phyloP scores from a whole-genome alignment of 768 basidiomycete species.

The Boletus pseudopeckii region DNA sequence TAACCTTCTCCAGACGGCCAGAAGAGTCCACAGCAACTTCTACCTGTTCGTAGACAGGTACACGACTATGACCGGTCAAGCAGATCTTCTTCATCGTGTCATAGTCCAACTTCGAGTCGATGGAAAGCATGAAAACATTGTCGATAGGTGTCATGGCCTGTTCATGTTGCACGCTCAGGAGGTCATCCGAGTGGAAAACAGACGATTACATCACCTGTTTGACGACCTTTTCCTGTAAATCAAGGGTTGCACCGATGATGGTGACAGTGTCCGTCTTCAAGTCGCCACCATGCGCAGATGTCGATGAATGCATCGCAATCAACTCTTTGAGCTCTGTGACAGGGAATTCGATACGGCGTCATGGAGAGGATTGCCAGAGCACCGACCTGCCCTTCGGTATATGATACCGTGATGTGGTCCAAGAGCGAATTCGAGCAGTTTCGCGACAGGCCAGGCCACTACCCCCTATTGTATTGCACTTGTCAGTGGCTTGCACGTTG shows the following conservation, averaged over 20 bases:
- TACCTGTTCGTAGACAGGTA: constrained; percentile 79
- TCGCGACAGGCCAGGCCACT: constrained; percentile 83
- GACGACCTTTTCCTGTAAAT: constrained; percentile 84
- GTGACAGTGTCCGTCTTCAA: constrained; percentile 82
- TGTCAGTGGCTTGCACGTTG: background rate
- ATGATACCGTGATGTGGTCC: constrained; percentile 90
- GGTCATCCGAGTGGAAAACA: background rate
- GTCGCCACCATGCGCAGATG: constrained; percentile 77
- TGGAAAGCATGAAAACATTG: constrained; percentile 84
- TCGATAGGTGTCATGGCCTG: constrained; percentile 81
- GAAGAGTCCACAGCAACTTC: constrained; percentile 46
- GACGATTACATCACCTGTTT: constrained; percentile 42
- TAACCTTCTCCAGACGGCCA: constrained; percentile 49
- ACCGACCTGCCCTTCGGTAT: constrained; percentile 66
- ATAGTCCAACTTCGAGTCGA: constrained; percentile 80
- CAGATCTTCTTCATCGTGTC: constrained; percentile 73
- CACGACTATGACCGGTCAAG: constrained; percentile 77
- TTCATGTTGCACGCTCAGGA: background rate
- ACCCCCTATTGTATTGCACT: constrained; percentile 45
- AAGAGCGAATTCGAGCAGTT: constrained; percentile 71
- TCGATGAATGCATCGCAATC: constrained; percentile 81
- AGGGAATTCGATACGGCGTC: background rate
- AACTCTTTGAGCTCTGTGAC: constrained; percentile 76
- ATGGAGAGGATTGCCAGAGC: background rate
- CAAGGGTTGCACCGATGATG: constrained; percentile 86